Evolutionary conservation across 306 rosid genomes (phyloP).

Genomic region (Vigna angularis): DNA sequence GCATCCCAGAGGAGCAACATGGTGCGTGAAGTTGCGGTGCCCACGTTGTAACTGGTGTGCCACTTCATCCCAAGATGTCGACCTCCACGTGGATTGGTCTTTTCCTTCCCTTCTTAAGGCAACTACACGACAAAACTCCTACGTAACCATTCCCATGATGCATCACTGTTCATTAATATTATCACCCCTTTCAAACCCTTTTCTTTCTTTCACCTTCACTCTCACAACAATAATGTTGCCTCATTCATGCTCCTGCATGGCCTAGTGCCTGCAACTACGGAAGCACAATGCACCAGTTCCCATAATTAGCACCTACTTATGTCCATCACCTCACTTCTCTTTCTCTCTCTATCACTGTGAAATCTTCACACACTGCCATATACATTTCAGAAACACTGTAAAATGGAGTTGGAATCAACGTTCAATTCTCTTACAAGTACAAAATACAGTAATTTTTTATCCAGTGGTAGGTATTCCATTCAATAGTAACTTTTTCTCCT

Average conservation of each 20-base stretch:
- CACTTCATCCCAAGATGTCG: constrained; percentile 51
- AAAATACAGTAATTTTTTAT: neutral
- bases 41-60: constrained; percentile 45
- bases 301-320: neutral
- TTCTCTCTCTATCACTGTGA: neutral
- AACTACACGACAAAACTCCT: constrained; percentile 41
- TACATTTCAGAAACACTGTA: neutral
- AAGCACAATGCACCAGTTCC: constrained; percentile 9
- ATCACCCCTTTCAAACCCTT: constrained; percentile 22
- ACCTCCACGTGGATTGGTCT: constrained; percentile 61
- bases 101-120: constrained; percentile 13
- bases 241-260: constrained; percentile 30
- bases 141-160: constrained; percentile 35
- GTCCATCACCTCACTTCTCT: neutral
- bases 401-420: neutral
- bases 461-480: neutral
- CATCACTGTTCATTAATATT: neutral
- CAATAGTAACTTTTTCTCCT: neutral
- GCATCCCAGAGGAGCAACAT: constrained; percentile 45
- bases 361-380: neutral
- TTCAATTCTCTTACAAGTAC: neutral
- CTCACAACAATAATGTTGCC: constrained; percentile 39
- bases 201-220: constrained; percentile 43
- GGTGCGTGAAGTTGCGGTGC: constrained; percentile 50
- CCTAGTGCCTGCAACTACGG: constrained; percentile 27